Conservation (phyloP, 352 stramenopile genomes). For the Blastocystis sp. region DNA sequence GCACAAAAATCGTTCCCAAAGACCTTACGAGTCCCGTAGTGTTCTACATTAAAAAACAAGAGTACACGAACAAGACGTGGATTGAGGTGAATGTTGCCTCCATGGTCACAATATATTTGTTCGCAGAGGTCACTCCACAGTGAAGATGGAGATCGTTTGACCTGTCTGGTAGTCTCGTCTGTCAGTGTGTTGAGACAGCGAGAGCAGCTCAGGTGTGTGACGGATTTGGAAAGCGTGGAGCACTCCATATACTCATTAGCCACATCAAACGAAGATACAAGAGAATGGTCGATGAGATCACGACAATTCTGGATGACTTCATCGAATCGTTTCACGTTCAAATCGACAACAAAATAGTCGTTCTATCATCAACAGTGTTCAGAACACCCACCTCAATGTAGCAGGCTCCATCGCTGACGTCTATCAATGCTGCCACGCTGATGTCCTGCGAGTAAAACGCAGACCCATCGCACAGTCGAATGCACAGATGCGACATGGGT, state of each 20-base stretch:
- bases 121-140: constrained; percentile 26
- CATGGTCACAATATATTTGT: constrained; percentile 26
- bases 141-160: neutral
- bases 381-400: neutral
- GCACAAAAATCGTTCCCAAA: neutral
- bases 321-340: neutral
- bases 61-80: neutral
- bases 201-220: neutral
- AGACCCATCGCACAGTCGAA: neutral
- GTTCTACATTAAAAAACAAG: neutral
- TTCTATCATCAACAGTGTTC: neutral
- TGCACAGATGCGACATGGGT: neutral
- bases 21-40: neutral
- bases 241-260: neutral
- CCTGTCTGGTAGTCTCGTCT: neutral
- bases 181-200: neutral
- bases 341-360: neutral
- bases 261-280: neutral
- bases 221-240: neutral
- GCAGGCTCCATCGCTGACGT: neutral
- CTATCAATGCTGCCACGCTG: neutral
- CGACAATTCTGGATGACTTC: neutral
- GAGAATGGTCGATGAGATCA: neutral
- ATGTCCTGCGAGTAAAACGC: neutral
- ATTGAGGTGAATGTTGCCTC: constrained; percentile 16